Percentiles rank a stretch among this genome's conserved stretches.
phyloP scores from a whole-genome alignment of 1,284 basidiomycete genomes.

The Leccinum cinnamomeum region DNA sequence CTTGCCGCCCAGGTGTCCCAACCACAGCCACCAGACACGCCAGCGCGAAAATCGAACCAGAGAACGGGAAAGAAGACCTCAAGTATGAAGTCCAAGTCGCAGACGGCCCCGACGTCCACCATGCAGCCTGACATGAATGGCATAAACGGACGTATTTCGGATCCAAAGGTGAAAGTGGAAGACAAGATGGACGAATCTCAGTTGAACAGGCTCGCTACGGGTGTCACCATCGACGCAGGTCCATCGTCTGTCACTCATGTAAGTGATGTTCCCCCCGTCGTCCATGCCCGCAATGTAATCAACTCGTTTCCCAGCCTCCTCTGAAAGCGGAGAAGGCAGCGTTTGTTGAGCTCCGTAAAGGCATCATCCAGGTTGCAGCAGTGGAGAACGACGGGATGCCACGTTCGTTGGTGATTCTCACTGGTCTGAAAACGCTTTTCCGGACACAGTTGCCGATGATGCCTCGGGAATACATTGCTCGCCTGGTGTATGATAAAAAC shows the following conservation, averaged over 20 bases:
- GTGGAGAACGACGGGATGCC: constrained; percentile 85
- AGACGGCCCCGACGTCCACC: constrained; percentile 46
- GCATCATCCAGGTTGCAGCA: constrained; percentile 83
- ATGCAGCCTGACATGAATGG: constrained; percentile 49
- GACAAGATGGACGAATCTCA: constrained; percentile 77
- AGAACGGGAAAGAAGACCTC: constrained; percentile 57
- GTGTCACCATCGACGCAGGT: constrained; percentile 72
- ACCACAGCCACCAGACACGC: constrained; percentile 28
- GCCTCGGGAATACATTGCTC: constrained; percentile 98
- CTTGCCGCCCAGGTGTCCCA: constrained; percentile 52
- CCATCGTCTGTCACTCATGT: constrained; percentile 50
- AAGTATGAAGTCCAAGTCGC: constrained; percentile 59
- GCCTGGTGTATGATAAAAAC: constrained; percentile 91
- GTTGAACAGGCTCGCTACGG: constrained; percentile 72
- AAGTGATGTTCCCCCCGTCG: constrained; percentile 23
- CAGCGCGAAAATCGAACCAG: constrained; percentile 36
- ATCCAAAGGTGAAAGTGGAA: constrained; percentile 66
- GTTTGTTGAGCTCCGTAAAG: constrained; percentile 78
- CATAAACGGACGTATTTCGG: constrained; percentile 43
- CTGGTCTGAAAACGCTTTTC: constrained; percentile 95
- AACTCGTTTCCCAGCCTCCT: constrained; percentile 42
- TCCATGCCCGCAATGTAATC: neutral
- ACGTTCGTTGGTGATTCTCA: constrained; percentile 81
- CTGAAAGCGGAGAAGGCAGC: constrained; percentile 75
- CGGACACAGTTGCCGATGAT: constrained; percentile 98